Evolutionary conservation across 2,329 filamentous ascomycete genomes (phyloP).

Genomic region (Intubia oerlemansii): DNA sequence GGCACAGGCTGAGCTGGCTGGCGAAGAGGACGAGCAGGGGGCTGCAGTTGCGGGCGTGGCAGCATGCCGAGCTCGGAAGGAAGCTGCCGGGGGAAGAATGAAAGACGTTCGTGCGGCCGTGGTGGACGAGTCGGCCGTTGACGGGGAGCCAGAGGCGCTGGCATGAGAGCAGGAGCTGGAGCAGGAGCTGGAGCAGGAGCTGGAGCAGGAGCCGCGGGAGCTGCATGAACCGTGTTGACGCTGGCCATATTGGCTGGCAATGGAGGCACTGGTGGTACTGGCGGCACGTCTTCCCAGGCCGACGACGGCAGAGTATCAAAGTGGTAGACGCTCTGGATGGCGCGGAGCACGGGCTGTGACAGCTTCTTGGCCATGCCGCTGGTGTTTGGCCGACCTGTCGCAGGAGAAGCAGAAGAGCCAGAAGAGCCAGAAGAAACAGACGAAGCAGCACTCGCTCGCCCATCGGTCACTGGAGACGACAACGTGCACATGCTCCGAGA

Average conservation of each 20-base stretch:
- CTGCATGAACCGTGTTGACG: background rate
- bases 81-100: background rate
- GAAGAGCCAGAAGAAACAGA: too few species aligned
- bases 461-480: too few species aligned
- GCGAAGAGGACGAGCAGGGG: too few species aligned
- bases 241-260: too few species aligned
- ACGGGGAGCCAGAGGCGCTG: too few species aligned
- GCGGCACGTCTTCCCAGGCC: background rate
- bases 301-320: background rate
- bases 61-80: too few species aligned
- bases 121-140: background rate
- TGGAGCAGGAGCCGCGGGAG: too few species aligned
- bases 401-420: background rate
- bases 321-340: slow-evolving; percentile 2
- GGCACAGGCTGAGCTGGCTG: too few species aligned
- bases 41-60: too few species aligned
- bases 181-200: too few species aligned
- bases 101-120: background rate
- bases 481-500: background rate
- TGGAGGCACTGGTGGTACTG: background rate
- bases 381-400: background rate
- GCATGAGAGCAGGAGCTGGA: too few species aligned
- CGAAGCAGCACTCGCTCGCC: too few species aligned
- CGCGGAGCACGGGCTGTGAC: slow-evolving; percentile 3
- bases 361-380: slow-evolving; percentile 3